A percentile compares a stretch with the other conserved stretches of the same genome.
Conservation (phyloP, 305 asterid species). For the Petunia hybrid region DNA sequence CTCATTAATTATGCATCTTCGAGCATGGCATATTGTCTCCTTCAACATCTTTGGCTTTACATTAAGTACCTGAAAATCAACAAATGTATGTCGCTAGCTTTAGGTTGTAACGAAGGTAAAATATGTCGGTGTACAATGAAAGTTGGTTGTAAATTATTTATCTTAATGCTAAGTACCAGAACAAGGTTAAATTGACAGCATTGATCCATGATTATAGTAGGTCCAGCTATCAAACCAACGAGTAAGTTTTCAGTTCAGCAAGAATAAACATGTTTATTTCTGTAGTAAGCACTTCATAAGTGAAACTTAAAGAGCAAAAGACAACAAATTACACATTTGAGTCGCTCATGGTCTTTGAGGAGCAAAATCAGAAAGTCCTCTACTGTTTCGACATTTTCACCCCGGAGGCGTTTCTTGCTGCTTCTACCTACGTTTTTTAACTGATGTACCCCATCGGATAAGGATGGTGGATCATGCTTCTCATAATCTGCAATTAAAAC, state of each 20-base stretch:
- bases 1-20: constrained; percentile 42
- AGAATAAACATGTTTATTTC: neutral
- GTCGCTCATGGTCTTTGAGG: constrained; percentile 44
- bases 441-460: constrained; percentile 50
- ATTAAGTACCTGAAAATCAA: constrained; percentile 41
- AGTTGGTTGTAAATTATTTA: neutral
- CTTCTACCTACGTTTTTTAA: constrained; percentile 46
- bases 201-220: neutral
- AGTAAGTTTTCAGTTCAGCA: neutral
- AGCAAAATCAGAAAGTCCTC: constrained; percentile 52
- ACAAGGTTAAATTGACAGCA: constrained; percentile 14
- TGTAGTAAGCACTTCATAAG: neutral
- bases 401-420: constrained; percentile 42
- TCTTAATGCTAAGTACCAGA: constrained; percentile 7
- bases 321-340: constrained; percentile 39
- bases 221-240: neutral
- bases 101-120: constrained; percentile 15
- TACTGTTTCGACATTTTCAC: constrained; percentile 38
- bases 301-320: constrained; percentile 15
- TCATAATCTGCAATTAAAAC: constrained; percentile 49
- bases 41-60: constrained; percentile 34
- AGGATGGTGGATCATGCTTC: constrained; percentile 55
- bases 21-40: constrained; percentile 46
- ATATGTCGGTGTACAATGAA: neutral
- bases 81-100: neutral